Conservation (phyloP, 2,329 filamentous ascomycete genomes). For the Aureobasidium sp. region DNA sequence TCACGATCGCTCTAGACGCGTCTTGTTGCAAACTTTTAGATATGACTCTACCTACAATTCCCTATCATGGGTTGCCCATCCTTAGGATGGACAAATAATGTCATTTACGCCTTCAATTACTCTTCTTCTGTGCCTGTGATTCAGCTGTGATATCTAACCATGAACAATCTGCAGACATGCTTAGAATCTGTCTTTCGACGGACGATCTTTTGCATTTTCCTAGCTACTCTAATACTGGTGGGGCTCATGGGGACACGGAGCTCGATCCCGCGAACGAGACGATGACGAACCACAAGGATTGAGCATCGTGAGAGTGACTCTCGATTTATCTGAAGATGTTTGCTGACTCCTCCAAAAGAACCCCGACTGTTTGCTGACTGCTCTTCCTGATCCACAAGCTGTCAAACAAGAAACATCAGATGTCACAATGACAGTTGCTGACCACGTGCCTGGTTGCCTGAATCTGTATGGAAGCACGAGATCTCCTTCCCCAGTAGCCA, state of each 20-base stretch:
- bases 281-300: background rate
- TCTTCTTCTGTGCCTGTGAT: background rate
- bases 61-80: slow-evolving; percentile 1
- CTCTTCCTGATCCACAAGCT: background rate
- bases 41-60: slow-evolving; percentile 10
- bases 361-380: background rate
- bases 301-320: background rate
- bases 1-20: slow-evolving; percentile 11
- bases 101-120: slow-evolving; percentile 5
- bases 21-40: slow-evolving; percentile 12
- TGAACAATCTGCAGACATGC: background rate
- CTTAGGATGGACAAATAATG: slow-evolving; percentile 4
- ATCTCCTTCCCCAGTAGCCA: background rate
- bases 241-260: background rate
- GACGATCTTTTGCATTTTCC: background rate
- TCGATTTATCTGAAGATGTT: background rate
- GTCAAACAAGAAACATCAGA: background rate
- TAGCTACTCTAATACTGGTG: background rate
- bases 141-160: too few species aligned
- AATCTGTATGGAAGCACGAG: background rate
- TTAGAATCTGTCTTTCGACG: too few species aligned
- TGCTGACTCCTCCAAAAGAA: background rate
- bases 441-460: slow-evolving; percentile 3
- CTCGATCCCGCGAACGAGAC: background rate
- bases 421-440: background rate